Evolutionary conservation across 306 rosid species (phyloP).

Genomic region (Begonia peltatifolia): DNA sequence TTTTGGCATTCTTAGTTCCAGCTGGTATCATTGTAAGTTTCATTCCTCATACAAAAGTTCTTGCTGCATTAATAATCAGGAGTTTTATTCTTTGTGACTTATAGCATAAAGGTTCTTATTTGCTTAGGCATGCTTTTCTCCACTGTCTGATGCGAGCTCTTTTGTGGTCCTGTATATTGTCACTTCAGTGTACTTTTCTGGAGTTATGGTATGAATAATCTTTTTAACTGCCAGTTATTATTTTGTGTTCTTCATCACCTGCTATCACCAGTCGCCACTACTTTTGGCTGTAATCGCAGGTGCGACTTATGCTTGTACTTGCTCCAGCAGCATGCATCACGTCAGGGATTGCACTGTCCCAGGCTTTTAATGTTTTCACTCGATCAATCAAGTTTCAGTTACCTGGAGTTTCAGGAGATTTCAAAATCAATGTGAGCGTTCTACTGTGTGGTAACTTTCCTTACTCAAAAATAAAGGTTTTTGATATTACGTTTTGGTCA

Average conservation of each 20-base stretch:
- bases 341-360: constrained; percentile 98
- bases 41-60: background rate
- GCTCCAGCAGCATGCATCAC: constrained; percentile 98
- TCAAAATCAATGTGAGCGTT: constrained; percentile 36
- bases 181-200: constrained; percentile 86
- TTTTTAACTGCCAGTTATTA: constrained; percentile 5
- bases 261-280: constrained; percentile 9
- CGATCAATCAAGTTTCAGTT: constrained; percentile 86
- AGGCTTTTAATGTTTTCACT: constrained; percentile 89
- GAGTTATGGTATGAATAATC: constrained; percentile 80
- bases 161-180: constrained; percentile 79
- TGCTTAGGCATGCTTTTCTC: constrained; percentile 80
- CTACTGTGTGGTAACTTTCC: constrained; percentile 4
- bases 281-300: constrained; percentile 36
- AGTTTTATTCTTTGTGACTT: constrained; percentile 6
- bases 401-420: constrained; percentile 25
- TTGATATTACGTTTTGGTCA: constrained; percentile 14
- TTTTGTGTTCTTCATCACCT: constrained; percentile 5
- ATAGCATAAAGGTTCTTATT: constrained; percentile 17
- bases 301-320: constrained; percentile 94
- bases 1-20: constrained; percentile 95
- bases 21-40: constrained; percentile 84
- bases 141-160: constrained; percentile 93
- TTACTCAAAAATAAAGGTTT: constrained; percentile 10
- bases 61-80: background rate